phyloP scores from a whole-genome alignment of 1,139 yeast species.

The Saccharomyces hybrid region DNA sequence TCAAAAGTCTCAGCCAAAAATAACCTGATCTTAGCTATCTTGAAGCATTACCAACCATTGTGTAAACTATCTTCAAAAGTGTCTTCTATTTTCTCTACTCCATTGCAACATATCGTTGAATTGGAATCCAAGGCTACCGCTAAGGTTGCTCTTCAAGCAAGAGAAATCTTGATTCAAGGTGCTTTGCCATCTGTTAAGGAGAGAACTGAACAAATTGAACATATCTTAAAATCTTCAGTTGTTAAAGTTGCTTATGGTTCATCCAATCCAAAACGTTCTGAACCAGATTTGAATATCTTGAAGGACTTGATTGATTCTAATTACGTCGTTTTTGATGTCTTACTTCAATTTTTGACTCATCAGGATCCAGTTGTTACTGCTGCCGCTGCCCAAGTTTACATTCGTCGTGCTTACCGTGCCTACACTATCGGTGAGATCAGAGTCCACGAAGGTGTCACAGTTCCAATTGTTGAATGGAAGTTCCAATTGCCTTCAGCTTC shows the following conservation, averaged over 20 bases:
- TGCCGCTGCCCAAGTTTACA: slow-evolving; percentile 95
- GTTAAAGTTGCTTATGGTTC: slow-evolving; percentile 87
- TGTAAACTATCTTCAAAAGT: slow-evolving; percentile 59
- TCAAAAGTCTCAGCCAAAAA: slow-evolving; percentile 91
- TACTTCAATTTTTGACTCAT: slow-evolving; percentile 81
- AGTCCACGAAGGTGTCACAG: slow-evolving; percentile 44
- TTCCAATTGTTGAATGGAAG: slow-evolving; percentile 77
- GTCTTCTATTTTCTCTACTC: slow-evolving; percentile 61
- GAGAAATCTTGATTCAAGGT: slow-evolving; percentile 93
- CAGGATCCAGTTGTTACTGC: slow-evolving; percentile 82
- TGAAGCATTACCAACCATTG: slow-evolving; percentile 72
- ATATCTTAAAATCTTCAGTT: slow-evolving; percentile 85
- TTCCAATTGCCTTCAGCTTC: slow-evolving; percentile 85
- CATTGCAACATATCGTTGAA: slow-evolving; percentile 73
- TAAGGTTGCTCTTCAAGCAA: slow-evolving; percentile 91
- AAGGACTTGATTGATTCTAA: slow-evolving; percentile 93
- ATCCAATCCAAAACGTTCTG: slow-evolving; percentile 63
- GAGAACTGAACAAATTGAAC: slow-evolving; percentile 95
- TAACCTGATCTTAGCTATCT: slow-evolving; percentile 76
- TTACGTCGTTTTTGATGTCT: slow-evolving; percentile 92
- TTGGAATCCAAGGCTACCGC: slow-evolving; percentile 85
- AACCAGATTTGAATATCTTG: slow-evolving; percentile 73
- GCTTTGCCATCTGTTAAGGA: slow-evolving; percentile 93
- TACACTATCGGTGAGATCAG: slow-evolving; percentile 75
- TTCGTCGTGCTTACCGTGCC: slow-evolving; percentile 95